Conservation (phyloP, 495 filamentous ascomycete genomes). For the Mytilinidion resinicola region DNA sequence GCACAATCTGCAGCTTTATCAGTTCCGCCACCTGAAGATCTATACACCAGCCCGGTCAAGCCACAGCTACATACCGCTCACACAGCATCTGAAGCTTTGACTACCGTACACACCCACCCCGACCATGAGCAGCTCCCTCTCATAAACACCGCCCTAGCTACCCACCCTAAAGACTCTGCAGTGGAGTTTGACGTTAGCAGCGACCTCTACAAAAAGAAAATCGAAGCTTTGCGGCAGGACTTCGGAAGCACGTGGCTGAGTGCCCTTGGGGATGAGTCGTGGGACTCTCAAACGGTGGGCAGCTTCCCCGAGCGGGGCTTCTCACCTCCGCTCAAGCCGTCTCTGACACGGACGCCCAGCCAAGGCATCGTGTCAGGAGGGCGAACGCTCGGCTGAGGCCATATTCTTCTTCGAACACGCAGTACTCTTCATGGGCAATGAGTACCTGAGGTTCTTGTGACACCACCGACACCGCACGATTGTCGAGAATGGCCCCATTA, state of each 20-base stretch:
- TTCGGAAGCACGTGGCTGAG: constrained; percentile 80
- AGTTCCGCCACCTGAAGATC: not conserved
- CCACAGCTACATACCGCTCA: too few species aligned
- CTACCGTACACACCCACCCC: not conserved
- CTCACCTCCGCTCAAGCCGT: constrained; percentile 24
- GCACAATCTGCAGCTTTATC: not conserved
- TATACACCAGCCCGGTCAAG: not conserved
- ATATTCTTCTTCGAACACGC: too few species aligned
- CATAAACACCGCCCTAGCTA: constrained; percentile 9
- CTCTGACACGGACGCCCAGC: constrained; percentile 35
- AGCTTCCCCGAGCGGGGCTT: constrained; percentile 36
- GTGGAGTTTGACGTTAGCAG: constrained; percentile 50
- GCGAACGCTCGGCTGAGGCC: constrained; percentile 42
- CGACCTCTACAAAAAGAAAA: constrained; percentile 75
- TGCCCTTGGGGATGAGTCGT: constrained; percentile 74
- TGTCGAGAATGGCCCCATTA: too few species aligned
- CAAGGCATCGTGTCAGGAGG: constrained; percentile 50
- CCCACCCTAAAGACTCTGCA: not conserved
- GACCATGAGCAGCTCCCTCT: constrained; percentile 16
- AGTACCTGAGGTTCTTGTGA: too few species aligned
- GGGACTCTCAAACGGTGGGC: constrained; percentile 42
- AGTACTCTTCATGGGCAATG: too few species aligned
- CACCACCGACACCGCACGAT: too few species aligned
- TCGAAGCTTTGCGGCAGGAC: constrained; percentile 77
- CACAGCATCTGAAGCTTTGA: too few species aligned